Conservation (phyloP, 306 rosid species). For the Corylus heterophylla region DNA sequence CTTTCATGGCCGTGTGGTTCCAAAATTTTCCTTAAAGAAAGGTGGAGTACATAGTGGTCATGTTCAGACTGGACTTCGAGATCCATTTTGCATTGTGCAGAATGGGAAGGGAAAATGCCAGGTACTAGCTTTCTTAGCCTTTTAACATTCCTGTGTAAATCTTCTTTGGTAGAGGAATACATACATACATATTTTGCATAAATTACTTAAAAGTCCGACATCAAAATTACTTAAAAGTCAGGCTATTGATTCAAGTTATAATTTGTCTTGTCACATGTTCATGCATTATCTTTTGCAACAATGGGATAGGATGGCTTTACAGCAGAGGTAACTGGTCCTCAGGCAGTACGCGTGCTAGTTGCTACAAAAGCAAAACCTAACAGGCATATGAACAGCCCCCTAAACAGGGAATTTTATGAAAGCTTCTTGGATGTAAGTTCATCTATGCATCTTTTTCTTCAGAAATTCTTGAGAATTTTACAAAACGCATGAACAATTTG, state of each 20-base stretch:
- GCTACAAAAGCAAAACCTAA: slow-evolving; percentile 84
- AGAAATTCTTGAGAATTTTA: background rate
- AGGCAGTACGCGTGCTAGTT: slow-evolving; percentile 70
- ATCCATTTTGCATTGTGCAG: slow-evolving; percentile 71
- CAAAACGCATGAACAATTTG: too few relatives aligned
- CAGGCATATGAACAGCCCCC: slow-evolving; percentile 44
- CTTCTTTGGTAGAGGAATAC: background rate
- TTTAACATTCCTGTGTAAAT: background rate
- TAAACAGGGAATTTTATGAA: slow-evolving; percentile 66
- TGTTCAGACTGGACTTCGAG: slow-evolving; percentile 72
- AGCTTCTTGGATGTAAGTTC: slow-evolving; percentile 71
- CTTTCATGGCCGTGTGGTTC: slow-evolving; percentile 53
- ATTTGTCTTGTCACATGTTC: background rate
- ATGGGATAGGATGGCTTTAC: slow-evolving; percentile 87
- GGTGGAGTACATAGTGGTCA: slow-evolving; percentile 95
- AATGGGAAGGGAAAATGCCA: slow-evolving; percentile 80
- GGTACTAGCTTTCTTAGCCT: slow-evolving; percentile 39
- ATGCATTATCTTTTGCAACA: slow-evolving; percentile 20
- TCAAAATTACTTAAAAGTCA: too few relatives aligned
- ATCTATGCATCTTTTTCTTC: background rate
- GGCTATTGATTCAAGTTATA: too few relatives aligned
- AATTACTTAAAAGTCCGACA: too few relatives aligned
- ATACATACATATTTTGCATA: background rate
- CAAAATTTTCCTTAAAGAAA: slow-evolving; percentile 56
- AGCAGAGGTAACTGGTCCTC: slow-evolving; percentile 52